A percentile compares a stretch with the other conserved stretches of the same genome.
These are phyloP conservation scores for Benincasa hispida DNA, from an alignment of 306 rosid species.

Conservation along the genomic window DNA sequence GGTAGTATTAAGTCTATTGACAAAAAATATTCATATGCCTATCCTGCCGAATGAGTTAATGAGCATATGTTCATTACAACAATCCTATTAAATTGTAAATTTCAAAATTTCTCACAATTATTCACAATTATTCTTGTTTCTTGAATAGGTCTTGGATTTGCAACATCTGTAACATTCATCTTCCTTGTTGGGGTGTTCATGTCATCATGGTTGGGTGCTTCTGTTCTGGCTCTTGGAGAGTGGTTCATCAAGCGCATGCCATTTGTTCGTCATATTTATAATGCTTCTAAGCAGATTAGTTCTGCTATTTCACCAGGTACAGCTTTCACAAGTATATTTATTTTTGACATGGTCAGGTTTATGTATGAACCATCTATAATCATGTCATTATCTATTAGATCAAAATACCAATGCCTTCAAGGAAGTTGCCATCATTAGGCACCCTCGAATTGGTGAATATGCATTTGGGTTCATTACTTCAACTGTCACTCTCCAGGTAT, in stretches of 20 bases:
- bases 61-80: neutral
- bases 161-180: conserved; percentile 78
- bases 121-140: neutral
- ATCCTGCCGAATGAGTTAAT: neutral
- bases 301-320: conserved; percentile 87
- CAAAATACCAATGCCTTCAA: conserved; percentile 87
- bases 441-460: conserved; percentile 92
- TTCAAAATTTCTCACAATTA: neutral
- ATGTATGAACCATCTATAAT: neutral
- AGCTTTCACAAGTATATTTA: conserved; percentile 9
- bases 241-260: conserved; percentile 95
- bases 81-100: neutral
- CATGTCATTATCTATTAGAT: conserved; percentile 27
- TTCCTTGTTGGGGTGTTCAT: conserved; percentile 87
- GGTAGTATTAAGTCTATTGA: neutral
- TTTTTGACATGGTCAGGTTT: neutral
- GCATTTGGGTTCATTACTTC: conserved; percentile 91
- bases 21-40: neutral
- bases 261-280: conserved; percentile 78
- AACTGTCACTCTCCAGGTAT: conserved; percentile 70
- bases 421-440: conserved; percentile 90
- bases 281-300: conserved; percentile 91
- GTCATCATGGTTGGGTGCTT: conserved; percentile 96
- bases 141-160: conserved; percentile 71
- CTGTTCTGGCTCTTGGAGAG: conserved; percentile 85